phyloP scores from a whole-genome alignment of 805 yeast species.

The Maudiozyma saulgeensis region DNA sequence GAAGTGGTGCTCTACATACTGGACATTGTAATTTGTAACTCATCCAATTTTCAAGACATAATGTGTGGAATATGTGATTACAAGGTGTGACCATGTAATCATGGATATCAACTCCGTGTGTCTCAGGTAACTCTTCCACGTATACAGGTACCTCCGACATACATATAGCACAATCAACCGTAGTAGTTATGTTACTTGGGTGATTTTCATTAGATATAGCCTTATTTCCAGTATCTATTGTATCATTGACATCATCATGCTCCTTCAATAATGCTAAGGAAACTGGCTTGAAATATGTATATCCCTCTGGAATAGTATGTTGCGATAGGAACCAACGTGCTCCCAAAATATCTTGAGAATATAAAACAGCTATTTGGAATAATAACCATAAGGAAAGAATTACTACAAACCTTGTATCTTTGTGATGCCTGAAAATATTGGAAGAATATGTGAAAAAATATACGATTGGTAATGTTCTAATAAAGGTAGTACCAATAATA shows the following conservation, averaged over 20 bases:
- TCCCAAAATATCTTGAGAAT: conserved; percentile 59
- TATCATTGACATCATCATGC: conserved; percentile 16
- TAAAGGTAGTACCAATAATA: conserved; percentile 54
- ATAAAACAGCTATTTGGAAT: conserved; percentile 49
- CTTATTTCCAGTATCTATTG: neutral
- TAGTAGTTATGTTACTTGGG: conserved; percentile 10
- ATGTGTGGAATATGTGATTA: conserved; percentile 78
- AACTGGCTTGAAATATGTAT: conserved; percentile 55
- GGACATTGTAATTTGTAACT: conserved; percentile 88
- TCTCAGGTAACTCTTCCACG: conserved; percentile 24
- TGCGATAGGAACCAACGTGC: conserved; percentile 79
- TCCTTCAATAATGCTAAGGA: conserved; percentile 21
- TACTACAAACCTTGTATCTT: conserved; percentile 42
- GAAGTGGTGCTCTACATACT: conserved; percentile 76
- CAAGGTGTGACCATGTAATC: conserved; percentile 84
- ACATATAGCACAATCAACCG: conserved; percentile 80
- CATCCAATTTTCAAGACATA: conserved; percentile 92
- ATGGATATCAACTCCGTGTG: conserved; percentile 33
- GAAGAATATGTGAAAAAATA: conserved; percentile 45
- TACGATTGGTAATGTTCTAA: conserved; percentile 54
- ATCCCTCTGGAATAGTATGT: conserved; percentile 65
- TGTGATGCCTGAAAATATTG: conserved; percentile 66
- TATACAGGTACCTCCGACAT: conserved; percentile 54
- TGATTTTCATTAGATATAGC: neutral
- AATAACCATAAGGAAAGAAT: conserved; percentile 45